Evolutionary conservation across 1,284 basidiomycete species (phyloP).

Genomic region (Sporisorium reilianum): DNA sequence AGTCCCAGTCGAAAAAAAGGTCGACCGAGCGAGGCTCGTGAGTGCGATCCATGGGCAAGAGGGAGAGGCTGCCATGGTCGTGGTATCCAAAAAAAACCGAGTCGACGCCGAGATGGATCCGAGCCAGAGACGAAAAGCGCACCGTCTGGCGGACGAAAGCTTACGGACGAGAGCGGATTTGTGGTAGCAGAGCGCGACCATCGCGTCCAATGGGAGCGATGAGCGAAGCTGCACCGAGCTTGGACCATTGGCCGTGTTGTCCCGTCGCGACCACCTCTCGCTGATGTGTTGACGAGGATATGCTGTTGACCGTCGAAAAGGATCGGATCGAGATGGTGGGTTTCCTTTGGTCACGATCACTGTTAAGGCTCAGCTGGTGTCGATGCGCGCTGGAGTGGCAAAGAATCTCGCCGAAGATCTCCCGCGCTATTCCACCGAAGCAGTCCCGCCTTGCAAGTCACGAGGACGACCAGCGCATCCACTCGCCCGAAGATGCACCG

Average conservation of each 20-base stretch:
- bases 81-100: conserved; percentile 1
- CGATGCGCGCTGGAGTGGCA: not conserved
- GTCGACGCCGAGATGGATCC: not conserved
- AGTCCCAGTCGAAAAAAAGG: not conserved
- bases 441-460: not conserved
- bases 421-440: conserved; percentile 10
- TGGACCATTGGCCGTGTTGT: conserved; percentile 10
- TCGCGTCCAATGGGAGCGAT: not conserved
- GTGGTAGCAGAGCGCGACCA: conserved; percentile 1
- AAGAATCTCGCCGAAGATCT: conserved; percentile 29
- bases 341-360: not conserved
- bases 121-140: conserved; percentile 4
- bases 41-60: not conserved
- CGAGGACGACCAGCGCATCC: not conserved
- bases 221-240: conserved; percentile 26
- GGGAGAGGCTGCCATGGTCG: not conserved
- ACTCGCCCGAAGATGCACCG: conserved; percentile 26
- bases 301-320: not conserved
- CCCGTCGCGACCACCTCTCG: conserved; percentile 3
- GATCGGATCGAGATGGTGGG: conserved; percentile 1
- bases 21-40: not conserved
- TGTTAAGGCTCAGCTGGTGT: conserved; percentile 2
- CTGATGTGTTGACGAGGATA: not conserved
- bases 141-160: not conserved
- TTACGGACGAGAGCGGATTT: conserved; percentile 20